Conservation (phyloP, 768 basidiomycete genomes). For the Agrocybe praecox region DNA sequence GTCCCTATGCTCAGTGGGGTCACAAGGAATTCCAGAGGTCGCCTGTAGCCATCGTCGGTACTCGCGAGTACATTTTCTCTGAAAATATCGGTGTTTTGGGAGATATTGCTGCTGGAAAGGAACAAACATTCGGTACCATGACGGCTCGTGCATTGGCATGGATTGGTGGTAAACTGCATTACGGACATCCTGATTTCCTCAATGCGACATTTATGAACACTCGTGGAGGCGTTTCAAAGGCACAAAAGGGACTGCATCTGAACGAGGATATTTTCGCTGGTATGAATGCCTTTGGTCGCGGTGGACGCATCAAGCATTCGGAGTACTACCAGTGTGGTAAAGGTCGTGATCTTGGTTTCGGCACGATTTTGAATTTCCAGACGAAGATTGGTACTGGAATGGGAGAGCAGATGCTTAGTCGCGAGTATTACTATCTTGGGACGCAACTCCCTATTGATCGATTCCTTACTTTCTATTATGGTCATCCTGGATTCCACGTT, state of each 20-base stretch:
- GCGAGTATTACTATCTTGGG: slow-evolving; percentile 98
- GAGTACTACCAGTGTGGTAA: slow-evolving; percentile 99
- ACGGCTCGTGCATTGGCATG: slow-evolving; percentile 93
- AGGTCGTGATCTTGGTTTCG: slow-evolving; percentile 98
- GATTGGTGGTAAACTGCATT: slow-evolving; percentile 98
- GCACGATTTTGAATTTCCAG: slow-evolving; percentile 99
- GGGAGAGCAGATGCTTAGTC: slow-evolving; percentile 99
- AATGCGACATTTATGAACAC: slow-evolving; percentile 99
- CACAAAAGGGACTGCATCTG: slow-evolving; percentile 96
- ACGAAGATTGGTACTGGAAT: slow-evolving; percentile 99
- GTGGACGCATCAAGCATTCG: slow-evolving; percentile 98
- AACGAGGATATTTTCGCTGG: slow-evolving; percentile 99
- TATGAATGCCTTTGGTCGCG: slow-evolving; percentile 98
- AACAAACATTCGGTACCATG: slow-evolving; percentile 99
- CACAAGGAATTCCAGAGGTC: slow-evolving; percentile 89
- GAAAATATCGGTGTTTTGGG: slow-evolving; percentile 99
- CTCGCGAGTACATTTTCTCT: slow-evolving; percentile 99
- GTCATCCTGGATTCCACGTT: slow-evolving; percentile 99
- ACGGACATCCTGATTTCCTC: slow-evolving; percentile 99
- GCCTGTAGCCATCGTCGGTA: slow-evolving; percentile 97
- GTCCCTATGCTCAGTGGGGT: slow-evolving; percentile 95
- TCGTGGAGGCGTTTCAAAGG: slow-evolving; percentile 97
- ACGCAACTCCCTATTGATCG: slow-evolving; percentile 98
- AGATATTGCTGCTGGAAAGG: slow-evolving; percentile 99
- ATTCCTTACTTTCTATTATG: slow-evolving; percentile 99